Base-by-base conservation (phyloP, 1,284 basidiomycete genomes). In the Schizophyllum commune region DNA sequence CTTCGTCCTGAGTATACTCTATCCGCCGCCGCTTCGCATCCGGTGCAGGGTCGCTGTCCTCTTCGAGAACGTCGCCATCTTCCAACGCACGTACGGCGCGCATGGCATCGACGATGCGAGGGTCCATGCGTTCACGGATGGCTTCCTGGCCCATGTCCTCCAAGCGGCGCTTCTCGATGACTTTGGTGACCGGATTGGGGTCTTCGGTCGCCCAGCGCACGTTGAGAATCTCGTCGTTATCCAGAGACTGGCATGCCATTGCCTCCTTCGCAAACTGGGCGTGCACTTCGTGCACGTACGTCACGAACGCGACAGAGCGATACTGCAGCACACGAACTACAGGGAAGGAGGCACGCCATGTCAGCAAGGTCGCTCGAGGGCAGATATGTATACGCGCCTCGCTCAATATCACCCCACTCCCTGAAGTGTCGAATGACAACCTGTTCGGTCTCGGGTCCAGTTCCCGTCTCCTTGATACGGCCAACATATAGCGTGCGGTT, bases 231-330 rank as follows among this genome's bases (percentile, higher is more conserved):
- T 99, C 97, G 73, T 98, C 93, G 69, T 96, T 93, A 74, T 99
- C 96, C 66, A 99, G 80, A 22, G 94, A 96, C 75, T 99, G 97
- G 74, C 96, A 95, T 54, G 95, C 93, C 97, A 99, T 99, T 0
- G 97, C 87, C 75, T 99, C 97, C 72, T 98, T 98, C 17, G 96
- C 97, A 72, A 99, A 99, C 70, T 97, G 94, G 0, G 94, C 97
- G 66, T 86, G 79, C 60, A 89, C 70, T 71, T 99, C 96, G 53
- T 84, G 83, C 59, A 88, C 84, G 76, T 96, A 99, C 1, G 96
- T 98, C 57, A 99, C 96, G 75, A 99, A 99, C 0, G 94, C 97
- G 62, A 98, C 95, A 59, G 92, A 93, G 61, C 96, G 91, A 72
- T 94, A 94, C 71, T 95, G 92, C 34, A 99, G 80, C 33, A 98